Percentiles rank a stretch among this genome's conserved stretches.
These are phyloP conservation scores for Verticillium nubilum DNA, from an alignment of 2,329 filamentous ascomycete species.

Conservation along the genomic window DNA sequence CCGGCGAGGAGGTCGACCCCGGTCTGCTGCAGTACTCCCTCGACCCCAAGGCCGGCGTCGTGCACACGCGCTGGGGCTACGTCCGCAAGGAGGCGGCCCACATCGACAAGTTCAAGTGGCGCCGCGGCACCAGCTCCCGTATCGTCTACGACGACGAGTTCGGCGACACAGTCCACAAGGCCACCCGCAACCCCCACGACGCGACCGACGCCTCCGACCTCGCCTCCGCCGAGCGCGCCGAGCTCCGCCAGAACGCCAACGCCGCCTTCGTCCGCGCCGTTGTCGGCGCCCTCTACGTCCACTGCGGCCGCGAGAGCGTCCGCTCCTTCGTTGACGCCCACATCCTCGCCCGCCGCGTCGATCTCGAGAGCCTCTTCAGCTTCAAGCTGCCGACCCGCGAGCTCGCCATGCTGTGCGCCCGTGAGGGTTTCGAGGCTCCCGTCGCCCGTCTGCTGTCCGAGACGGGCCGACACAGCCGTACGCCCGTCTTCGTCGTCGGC, in stretches of 20 bases:
- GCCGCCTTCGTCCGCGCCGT: slow-evolving; percentile 78
- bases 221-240: slow-evolving; percentile 35
- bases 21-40: slow-evolving; percentile 77
- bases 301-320: slow-evolving; percentile 72
- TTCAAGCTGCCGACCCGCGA: slow-evolving; percentile 84
- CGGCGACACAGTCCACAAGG: slow-evolving; percentile 51
- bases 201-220: slow-evolving; percentile 3
- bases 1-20: slow-evolving; percentile 86
- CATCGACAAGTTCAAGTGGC: slow-evolving; percentile 45
- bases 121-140: slow-evolving; percentile 68
- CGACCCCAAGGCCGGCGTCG: slow-evolving; percentile 35
- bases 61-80: slow-evolving; percentile 45
- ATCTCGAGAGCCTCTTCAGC: slow-evolving; percentile 72
- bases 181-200: slow-evolving; percentile 14
- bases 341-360: slow-evolving; percentile 72
- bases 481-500: slow-evolving; percentile 88
- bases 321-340: slow-evolving; percentile 81
- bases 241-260: slow-evolving; percentile 69
- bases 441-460: slow-evolving; percentile 85
- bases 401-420: slow-evolving; percentile 72
- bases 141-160: slow-evolving; percentile 82
- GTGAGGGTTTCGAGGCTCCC: slow-evolving; percentile 84
- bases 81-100: slow-evolving; percentile 44
- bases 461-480: slow-evolving; percentile 78
- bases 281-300: slow-evolving; percentile 78